Percentiles rank a stretch among this genome's conserved stretches.
These are phyloP conservation scores for Ogataea siamensis DNA, from an alignment of 805 yeast species.

Conservation along the genomic window DNA sequence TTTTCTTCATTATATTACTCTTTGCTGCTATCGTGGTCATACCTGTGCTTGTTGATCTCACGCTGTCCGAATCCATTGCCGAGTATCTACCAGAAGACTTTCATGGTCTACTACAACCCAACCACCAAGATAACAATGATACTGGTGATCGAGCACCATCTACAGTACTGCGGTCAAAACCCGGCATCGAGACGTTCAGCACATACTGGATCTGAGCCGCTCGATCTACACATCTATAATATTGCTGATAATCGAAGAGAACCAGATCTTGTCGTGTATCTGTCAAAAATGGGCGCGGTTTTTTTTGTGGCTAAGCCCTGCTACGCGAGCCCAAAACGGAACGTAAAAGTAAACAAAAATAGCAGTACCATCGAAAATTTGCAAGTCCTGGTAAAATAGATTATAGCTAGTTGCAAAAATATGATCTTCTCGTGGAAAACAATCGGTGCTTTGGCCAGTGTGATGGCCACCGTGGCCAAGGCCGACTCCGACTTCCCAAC, in stretches of 20 bases:
- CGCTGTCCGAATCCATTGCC: constrained; percentile 16
- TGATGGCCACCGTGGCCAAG: constrained; percentile 20
- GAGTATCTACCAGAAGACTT: constrained; percentile 22
- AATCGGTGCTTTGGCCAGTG: constrained; percentile 27
- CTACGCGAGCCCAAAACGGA: neutral
- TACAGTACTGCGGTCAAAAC: constrained; percentile 35
- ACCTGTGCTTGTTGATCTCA: constrained; percentile 43
- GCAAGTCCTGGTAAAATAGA: neutral
- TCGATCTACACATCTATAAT: neutral
- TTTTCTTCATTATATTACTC: constrained; percentile 38
- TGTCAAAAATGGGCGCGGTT: constrained; percentile 3
- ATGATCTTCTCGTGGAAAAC: constrained; percentile 36
- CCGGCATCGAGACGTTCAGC: constrained; percentile 22
- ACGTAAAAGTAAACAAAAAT: constrained; percentile 9
- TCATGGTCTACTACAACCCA: constrained; percentile 55
- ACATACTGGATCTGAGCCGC: constrained; percentile 29
- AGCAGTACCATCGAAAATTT: constrained; percentile 1
- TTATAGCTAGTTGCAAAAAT: neutral
- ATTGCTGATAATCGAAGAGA: too few species aligned
- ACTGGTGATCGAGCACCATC: constrained; percentile 59
- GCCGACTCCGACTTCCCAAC: constrained; percentile 52
- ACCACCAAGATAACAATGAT: constrained; percentile 59
- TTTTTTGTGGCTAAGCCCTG: neutral
- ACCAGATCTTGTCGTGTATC: too few species aligned
- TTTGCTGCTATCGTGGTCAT: constrained; percentile 42